These are phyloP conservation scores for Monosiga brevicollis DNA, from an alignment of 78 protist genomes.

Conservation along the genomic window DNA sequence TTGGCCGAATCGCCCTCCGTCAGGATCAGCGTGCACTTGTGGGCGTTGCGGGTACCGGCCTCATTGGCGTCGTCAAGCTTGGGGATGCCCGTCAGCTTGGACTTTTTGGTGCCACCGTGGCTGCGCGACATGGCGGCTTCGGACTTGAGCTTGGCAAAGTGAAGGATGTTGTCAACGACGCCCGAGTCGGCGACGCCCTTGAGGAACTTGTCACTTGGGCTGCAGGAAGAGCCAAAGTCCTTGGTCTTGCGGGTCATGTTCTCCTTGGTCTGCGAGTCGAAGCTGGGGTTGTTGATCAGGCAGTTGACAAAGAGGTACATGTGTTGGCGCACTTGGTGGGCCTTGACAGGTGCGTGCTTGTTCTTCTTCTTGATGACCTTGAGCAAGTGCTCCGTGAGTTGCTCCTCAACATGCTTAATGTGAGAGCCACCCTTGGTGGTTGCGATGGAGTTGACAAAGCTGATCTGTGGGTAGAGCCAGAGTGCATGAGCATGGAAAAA, in stretches of 20 bases:
- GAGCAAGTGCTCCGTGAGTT: conserved; percentile 24
- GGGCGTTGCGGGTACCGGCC: conserved; percentile 76
- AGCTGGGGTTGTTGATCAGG: conserved; percentile 94
- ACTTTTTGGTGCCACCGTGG: conserved; percentile 7
- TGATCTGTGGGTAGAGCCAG: conserved; percentile 58
- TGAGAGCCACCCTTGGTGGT: conserved; percentile 96
- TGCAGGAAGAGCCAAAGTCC: conserved; percentile 70
- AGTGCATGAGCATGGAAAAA: too few species aligned
- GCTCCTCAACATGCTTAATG: conserved; percentile 72
- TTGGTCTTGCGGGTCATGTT: conserved; percentile 52
- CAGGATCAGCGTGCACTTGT: conserved; percentile 93
- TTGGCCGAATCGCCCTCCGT: conserved; percentile 98
- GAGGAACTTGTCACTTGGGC: conserved; percentile 28
- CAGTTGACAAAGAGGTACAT: conserved; percentile 83
- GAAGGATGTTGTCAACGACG: conserved; percentile 50
- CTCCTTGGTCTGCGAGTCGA: conserved; percentile 95
- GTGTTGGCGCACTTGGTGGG: conserved; percentile 61
- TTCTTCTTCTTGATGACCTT: conserved; percentile 30
- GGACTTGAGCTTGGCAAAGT: conserved; percentile 59
- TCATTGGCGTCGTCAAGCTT: conserved; percentile 96
- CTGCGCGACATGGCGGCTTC: neutral
- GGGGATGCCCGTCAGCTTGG: conserved; percentile 50
- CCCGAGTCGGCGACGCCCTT: conserved; percentile 57
- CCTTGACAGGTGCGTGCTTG: conserved; percentile 54
- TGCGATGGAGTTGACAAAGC: conserved; percentile 92